Evolutionary conservation across 148 eudicot species (phyloP).

Genomic region (Selenicereus undatus): DNA sequence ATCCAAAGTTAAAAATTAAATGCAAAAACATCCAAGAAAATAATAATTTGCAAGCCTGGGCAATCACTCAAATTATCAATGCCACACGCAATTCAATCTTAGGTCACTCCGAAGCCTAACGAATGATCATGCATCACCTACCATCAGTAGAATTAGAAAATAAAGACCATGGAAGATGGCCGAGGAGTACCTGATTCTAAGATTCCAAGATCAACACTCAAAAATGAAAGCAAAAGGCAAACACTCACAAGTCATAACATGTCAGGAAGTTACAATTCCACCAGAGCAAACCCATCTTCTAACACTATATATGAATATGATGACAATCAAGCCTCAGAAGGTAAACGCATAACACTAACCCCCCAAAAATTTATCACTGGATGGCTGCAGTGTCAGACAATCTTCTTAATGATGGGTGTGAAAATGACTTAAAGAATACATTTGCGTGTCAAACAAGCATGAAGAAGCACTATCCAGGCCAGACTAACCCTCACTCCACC

Average conservation of each 20-base stretch:
- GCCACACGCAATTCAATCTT: neutral
- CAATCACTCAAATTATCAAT: neutral
- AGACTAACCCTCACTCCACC: too few species aligned
- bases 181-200: neutral
- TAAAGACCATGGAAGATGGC: neutral
- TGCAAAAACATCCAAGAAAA: neutral
- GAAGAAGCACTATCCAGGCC: neutral
- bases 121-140: neutral
- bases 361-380: neutral
- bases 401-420: neutral
- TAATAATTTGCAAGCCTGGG: neutral
- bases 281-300: neutral
- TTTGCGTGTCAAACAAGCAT: neutral
- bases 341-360: neutral
- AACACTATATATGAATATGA: neutral
- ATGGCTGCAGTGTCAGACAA: neutral
- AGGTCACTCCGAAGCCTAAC: neutral
- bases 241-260: too few species aligned
- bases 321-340: neutral
- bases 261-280: neutral
- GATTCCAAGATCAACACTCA: neutral
- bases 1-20: neutral
- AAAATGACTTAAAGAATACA: too few species aligned
- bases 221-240: neutral
- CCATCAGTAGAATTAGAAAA: neutral